Evolutionary conservation across 371 early-diverging fungal species (phyloP), one percentile per base, ranked within the genome.

Genomic region (Chytridium lagenaria): DNA sequence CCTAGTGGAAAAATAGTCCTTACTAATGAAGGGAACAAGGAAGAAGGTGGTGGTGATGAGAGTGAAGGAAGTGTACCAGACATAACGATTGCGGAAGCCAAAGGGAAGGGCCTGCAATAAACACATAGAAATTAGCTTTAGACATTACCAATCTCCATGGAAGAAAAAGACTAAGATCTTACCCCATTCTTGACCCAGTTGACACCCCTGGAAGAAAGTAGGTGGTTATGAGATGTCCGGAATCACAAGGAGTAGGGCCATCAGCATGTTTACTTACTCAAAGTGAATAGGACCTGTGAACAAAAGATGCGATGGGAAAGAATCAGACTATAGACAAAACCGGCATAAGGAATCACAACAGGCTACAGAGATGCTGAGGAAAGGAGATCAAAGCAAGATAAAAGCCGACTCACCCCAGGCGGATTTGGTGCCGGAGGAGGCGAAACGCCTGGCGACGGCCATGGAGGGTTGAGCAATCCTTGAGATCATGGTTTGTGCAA

Each of bases 181-280:
- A 81, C 81, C 40, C 81, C 81, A 49, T 77, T 71, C 50, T 77
- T 71, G n/a, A 59, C 61, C 83, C 83, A 80, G 81, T 83, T 83
- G 75, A 26, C 36, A 22, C 83, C 83, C 23, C 78, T 77, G 59
- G 16, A 64, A 36, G 39, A 26, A 36, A 16, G 36, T 26, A 36
- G 38, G 33, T 23, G n/a, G 57, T 33, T 2, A 23, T n/a, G 12
- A 33, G 38, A 33, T 19, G 30, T n/a, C 12, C 19, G 19, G 61
- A 26, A 15, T 39, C 28, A 33, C 49, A 30, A 50, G 67, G 28
- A 37, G n/a, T 44, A 22, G 10, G 19, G 19, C 23, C n/a, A n/a
- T n/a, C n/a, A n/a, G 26, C 28, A 19, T 22, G 33, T 50, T 37
- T 33, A 72, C 81, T 57, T 72, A 81, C 78, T 71, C 75, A 71